phyloP scores from a whole-genome alignment of 2,329 filamentous ascomycete genomes.

The Emmonsia crescens region DNA sequence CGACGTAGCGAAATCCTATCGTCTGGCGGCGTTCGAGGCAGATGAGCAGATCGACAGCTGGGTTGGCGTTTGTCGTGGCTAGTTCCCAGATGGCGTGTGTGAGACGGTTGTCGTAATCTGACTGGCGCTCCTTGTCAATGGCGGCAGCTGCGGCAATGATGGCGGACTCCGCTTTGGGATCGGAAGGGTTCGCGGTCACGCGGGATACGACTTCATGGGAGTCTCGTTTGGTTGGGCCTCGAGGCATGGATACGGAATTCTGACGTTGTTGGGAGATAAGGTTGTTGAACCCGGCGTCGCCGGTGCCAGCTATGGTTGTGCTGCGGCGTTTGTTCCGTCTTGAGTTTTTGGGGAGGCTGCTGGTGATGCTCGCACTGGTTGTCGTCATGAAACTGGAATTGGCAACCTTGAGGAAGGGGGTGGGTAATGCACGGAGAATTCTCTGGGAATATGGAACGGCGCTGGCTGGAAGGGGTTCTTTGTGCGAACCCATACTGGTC shows the following conservation, averaged over 20 bases:
- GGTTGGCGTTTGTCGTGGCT: conserved; percentile 83
- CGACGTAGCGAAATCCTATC: conserved; percentile 93
- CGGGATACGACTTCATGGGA: conserved; percentile 12
- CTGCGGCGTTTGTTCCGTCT: conserved; percentile 34
- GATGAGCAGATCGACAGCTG: conserved; percentile 82
- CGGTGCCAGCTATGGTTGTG: conserved; percentile 10
- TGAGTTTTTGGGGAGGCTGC: conserved; percentile 58
- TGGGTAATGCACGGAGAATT: conserved; percentile 79
- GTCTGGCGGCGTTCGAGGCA: conserved; percentile 83
- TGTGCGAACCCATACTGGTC: conserved; percentile 63
- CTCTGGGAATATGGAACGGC: conserved; percentile 85
- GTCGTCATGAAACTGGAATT: conserved; percentile 93
- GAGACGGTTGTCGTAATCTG: conserved; percentile 65
- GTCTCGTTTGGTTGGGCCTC: conserved; percentile 10
- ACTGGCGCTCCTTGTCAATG: conserved; percentile 34
- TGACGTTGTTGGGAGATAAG: conserved; percentile 17
- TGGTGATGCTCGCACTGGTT: conserved; percentile 75
- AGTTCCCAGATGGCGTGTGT: conserved; percentile 93
- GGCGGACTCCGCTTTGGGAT: conserved; percentile 20
- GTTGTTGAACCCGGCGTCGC: conserved; percentile 9
- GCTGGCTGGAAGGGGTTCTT: conserved; percentile 62
- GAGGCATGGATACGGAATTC: conserved; percentile 11
- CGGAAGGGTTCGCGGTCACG: conserved; percentile 6
- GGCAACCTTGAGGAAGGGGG: conserved; percentile 81
- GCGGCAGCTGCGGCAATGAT: conserved; percentile 47